A percentile compares a stretch with the other conserved stretches of the same genome.
Conservation (phyloP, 129 eudicot species). For the Tagetes erecta region DNA sequence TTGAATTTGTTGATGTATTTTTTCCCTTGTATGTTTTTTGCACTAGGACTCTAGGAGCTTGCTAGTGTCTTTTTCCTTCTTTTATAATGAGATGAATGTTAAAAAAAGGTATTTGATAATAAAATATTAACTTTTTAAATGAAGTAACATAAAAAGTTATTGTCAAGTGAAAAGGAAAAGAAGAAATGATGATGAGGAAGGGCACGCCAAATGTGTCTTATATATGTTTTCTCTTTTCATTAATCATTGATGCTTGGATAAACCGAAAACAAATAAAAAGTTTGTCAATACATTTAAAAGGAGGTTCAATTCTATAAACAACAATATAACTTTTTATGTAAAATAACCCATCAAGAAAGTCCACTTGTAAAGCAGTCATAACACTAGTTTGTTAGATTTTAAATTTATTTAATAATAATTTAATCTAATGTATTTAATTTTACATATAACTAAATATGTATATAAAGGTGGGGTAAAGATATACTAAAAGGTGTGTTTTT, state of each 20-base stretch:
- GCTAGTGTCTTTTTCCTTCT: too few species aligned
- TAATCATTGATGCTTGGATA: constrained; percentile 7
- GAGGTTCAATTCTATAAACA: not conserved
- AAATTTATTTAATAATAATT: not conserved
- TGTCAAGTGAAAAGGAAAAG: not conserved
- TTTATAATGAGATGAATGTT: too few species aligned
- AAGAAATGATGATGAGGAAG: constrained; percentile 27
- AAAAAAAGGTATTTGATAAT: not conserved
- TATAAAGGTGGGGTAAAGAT: too few species aligned
- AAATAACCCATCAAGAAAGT: not conserved
- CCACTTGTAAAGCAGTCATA: not conserved
- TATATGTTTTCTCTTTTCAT: not conserved
- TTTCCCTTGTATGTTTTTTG: too few species aligned
- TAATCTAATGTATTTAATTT: not conserved
- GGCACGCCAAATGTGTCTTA: constrained; percentile 35
- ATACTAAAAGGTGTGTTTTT: too few species aligned
- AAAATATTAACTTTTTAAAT: not conserved
- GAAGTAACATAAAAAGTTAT: not conserved
- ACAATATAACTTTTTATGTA: not conserved
- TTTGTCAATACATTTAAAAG: not conserved
- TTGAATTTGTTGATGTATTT: too few species aligned
- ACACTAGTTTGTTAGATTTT: not conserved
- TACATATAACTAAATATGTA: not conserved
- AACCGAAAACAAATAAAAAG: not conserved
- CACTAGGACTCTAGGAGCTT: too few species aligned